Conservation (phyloP, 2,329 filamentous ascomycete species). For the Scolecobasidium constrictum region DNA sequence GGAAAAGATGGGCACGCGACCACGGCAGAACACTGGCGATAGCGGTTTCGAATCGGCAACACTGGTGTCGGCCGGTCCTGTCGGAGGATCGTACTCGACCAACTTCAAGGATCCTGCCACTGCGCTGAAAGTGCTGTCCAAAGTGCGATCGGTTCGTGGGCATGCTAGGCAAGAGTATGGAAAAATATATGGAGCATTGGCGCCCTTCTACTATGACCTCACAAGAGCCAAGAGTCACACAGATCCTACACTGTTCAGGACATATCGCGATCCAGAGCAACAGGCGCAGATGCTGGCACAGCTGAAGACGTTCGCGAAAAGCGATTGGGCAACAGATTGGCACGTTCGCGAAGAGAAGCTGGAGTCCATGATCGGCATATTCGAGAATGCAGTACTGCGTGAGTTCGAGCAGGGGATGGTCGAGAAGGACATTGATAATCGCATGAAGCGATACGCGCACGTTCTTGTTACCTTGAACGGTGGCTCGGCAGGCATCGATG, state of each 20-base stretch:
- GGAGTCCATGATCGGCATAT: conserved; percentile 63
- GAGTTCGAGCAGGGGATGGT: conserved; percentile 94
- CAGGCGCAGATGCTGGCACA: conserved; percentile 86
- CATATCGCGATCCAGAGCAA: conserved; percentile 76
- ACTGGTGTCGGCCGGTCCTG: conserved; percentile 27
- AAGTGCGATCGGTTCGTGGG: conserved; percentile 68
- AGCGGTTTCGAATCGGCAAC: conserved; percentile 77
- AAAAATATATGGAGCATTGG: conserved; percentile 77
- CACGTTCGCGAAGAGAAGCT: conserved; percentile 60
- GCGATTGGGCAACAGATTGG: conserved; percentile 72
- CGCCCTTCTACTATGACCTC: conserved; percentile 81
- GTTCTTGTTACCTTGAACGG: conserved; percentile 77
- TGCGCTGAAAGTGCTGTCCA: conserved; percentile 58
- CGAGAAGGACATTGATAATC: conserved; percentile 74
- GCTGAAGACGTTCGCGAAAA: conserved; percentile 64
- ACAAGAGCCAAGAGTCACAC: conserved; percentile 59
- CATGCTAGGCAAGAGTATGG: conserved; percentile 83
- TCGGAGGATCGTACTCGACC: conserved; percentile 19
- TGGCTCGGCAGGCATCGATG: conserved; percentile 64
- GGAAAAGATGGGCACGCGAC: conserved; percentile 17
- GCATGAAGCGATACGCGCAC: conserved; percentile 81
- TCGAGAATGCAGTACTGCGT: conserved; percentile 79
- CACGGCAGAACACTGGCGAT: conserved; percentile 27
- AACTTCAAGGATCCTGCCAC: conserved; percentile 46
- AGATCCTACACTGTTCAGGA: conserved; percentile 75